A percentile compares a stretch with the other conserved stretches of the same genome.
Conservation (phyloP, 768 basidiomycete species). For the Trametes gibbosa region DNA sequence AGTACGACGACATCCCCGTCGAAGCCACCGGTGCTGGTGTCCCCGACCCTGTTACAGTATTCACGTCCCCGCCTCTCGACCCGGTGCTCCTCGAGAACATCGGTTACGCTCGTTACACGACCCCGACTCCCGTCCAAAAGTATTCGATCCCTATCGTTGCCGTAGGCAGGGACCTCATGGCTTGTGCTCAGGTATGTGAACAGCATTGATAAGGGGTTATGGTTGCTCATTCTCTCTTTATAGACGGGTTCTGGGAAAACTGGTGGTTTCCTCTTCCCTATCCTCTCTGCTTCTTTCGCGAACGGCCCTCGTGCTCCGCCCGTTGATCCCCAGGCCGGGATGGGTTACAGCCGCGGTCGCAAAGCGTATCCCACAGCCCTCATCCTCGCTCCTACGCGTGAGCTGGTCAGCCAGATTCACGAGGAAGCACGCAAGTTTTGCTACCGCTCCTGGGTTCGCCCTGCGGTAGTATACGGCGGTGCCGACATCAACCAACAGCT, state of each 20-base stretch:
- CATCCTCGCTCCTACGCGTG: constrained; percentile 96
- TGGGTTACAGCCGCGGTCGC: constrained; percentile 63
- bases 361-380: constrained; percentile 98
- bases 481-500: constrained; percentile 97
- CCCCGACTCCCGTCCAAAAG: constrained; percentile 98
- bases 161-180: constrained; percentile 86
- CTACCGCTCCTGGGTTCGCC: constrained; percentile 98
- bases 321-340: constrained; percentile 39
- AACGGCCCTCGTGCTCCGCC: constrained; percentile 78
- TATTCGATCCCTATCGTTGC: constrained; percentile 99
- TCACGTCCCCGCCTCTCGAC: constrained; percentile 88
- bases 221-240: constrained; percentile 20
- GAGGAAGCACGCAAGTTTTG: constrained; percentile 99
- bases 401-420: constrained; percentile 98
- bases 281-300: constrained; percentile 88
- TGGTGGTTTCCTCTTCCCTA: constrained; percentile 98
- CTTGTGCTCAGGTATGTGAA: constrained; percentile 78
- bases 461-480: constrained; percentile 98
- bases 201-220: constrained; percentile 6
- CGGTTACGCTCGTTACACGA: constrained; percentile 85
- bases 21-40: constrained; percentile 97
- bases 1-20: constrained; percentile 99
- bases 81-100: constrained; percentile 96
- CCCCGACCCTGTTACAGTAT: constrained; percentile 89
- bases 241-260: constrained; percentile 99